phyloP scores from a whole-genome alignment of 2,329 filamentous ascomycete species.

The Pestalotiopsis sp. region DNA sequence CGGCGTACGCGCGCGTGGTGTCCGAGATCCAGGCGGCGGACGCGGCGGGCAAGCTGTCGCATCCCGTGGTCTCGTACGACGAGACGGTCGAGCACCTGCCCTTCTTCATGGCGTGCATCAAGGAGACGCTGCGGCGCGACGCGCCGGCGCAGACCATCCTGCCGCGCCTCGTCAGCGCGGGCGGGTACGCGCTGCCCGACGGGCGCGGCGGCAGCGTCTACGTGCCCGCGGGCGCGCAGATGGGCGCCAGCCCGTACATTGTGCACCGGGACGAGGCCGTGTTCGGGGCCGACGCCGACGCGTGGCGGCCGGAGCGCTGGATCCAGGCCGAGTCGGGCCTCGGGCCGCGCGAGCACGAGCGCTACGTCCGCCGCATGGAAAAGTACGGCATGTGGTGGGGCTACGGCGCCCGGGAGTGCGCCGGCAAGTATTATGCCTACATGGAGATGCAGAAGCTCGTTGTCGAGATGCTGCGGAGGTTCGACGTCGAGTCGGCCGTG shows the following conservation, averaged over 20 bases:
- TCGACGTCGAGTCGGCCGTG: slow-evolving; percentile 5
- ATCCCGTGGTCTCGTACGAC: slow-evolving; percentile 9
- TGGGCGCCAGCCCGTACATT: slow-evolving; percentile 15
- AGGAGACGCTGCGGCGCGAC: slow-evolving; percentile 12
- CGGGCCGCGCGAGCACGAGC: slow-evolving; percentile 7
- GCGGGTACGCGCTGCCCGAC: slow-evolving; percentile 2
- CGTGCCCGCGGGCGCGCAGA: slow-evolving; percentile 6
- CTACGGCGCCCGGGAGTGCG: background rate
- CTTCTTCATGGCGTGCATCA: slow-evolving; percentile 7
- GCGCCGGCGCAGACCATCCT: slow-evolving; percentile 13
- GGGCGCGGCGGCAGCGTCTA: background rate
- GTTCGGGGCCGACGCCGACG: slow-evolving; percentile 11
- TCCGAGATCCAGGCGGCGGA: slow-evolving; percentile 12
- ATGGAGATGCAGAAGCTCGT: slow-evolving; percentile 15
- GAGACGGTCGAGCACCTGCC: background rate
- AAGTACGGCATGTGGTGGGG: background rate
- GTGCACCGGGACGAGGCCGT: slow-evolving; percentile 10
- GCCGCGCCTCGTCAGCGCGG: slow-evolving; percentile 12
- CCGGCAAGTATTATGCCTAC: background rate
- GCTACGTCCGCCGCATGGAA: background rate
- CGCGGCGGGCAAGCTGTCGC: background rate
- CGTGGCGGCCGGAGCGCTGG: slow-evolving; percentile 9
- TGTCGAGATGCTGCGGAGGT: slow-evolving; percentile 11
- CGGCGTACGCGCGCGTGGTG: slow-evolving; percentile 5
- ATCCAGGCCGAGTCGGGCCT: slow-evolving; percentile 10